Evolutionary conservation across 148 eudicot species (phyloP), one percentile per base, ranked within the genome.

Genomic region (Persicaria tinctoria): DNA sequence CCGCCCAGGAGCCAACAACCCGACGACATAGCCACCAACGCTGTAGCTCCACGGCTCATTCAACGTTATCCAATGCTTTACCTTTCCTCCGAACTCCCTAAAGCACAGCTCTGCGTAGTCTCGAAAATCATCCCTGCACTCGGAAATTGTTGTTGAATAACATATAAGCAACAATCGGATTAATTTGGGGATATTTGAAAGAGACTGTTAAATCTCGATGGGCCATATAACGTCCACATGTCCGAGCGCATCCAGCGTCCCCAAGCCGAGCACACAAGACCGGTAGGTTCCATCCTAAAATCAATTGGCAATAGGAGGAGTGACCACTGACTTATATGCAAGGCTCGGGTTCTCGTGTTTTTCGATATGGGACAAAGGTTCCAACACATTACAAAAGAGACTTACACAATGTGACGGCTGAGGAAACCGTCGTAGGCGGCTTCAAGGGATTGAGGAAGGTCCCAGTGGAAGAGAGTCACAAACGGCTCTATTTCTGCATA

Each of bases 381-480:
- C 27, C 27, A 23, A 23, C 27, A 23, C 27, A 23, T 23, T 23
- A 23, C 27, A 23, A 23, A 0, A 23, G 3, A 55, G 17, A 74
- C 90, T 75, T 74, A 85, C 90, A 83, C 70, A 14, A 85, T 74
- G 0, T 80, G 49, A 46, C 63, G 60, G 62, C 83, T 80, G 54
- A 85, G 74, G 76, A 87, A 83, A 66, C 88, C 88, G 32, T 87
- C 88, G 68, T 85, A 87, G 0, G 77, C 83, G 41, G 85, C 79
- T 45, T 85, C 83, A 5, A 87, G 49, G 11, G 81, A 76, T 78
- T 85, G 84, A 47, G 88, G 88, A n/a, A 80, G 74, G 51, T 87
- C 88, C 73, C 82, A 78, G 13, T 87, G 86, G 41, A 87, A 80
- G 6, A 85, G 49, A 9, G 86, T 81, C 68, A 87, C 88, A 70